These are phyloP conservation scores for Penstemon barbatus DNA, from an alignment of 257 asterid species.

Conservation along the genomic window DNA sequence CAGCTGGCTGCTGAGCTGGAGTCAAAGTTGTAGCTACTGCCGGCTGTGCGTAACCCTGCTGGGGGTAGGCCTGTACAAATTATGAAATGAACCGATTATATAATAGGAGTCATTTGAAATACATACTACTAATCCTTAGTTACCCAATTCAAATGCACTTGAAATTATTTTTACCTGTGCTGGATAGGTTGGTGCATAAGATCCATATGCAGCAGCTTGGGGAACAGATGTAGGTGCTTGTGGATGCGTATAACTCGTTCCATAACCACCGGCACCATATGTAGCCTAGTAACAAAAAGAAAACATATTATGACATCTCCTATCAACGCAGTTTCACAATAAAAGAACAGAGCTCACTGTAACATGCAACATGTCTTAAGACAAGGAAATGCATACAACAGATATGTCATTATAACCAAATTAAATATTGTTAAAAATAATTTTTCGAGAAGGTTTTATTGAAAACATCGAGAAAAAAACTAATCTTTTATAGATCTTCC, in stretches of 20 bases:
- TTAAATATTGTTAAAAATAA: too few relatives aligned
- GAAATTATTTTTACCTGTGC: slow-evolving; percentile 56
- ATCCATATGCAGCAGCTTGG: slow-evolving; percentile 76
- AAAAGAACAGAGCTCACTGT: too few relatives aligned
- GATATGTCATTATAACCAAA: not conserved
- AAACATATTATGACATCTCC: not conserved
- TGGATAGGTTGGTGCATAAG: slow-evolving; percentile 77
- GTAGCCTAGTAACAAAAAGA: slow-evolving; percentile 51
- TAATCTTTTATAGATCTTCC: not conserved
- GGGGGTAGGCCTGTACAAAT: slow-evolving; percentile 50
- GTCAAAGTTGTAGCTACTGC: slow-evolving; percentile 55
- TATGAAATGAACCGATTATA: not conserved
- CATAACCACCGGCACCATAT: slow-evolving; percentile 66
- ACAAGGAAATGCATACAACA: not conserved
- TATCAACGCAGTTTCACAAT: not conserved
- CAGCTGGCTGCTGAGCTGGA: slow-evolving; percentile 49
- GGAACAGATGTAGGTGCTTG: slow-evolving; percentile 72
- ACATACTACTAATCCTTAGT: too few relatives aligned
- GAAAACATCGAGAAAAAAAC: too few relatives aligned
- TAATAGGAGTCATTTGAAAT: not conserved
- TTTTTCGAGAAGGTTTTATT: too few relatives aligned
- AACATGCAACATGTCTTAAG: not conserved
- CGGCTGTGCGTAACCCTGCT: slow-evolving; percentile 69
- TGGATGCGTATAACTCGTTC: slow-evolving; percentile 59
- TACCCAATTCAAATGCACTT: not conserved